These are phyloP conservation scores for Thuidium tamariscinum DNA, from an alignment of 225 moss, liverwort and hornwort species.

Conservation along the genomic window DNA sequence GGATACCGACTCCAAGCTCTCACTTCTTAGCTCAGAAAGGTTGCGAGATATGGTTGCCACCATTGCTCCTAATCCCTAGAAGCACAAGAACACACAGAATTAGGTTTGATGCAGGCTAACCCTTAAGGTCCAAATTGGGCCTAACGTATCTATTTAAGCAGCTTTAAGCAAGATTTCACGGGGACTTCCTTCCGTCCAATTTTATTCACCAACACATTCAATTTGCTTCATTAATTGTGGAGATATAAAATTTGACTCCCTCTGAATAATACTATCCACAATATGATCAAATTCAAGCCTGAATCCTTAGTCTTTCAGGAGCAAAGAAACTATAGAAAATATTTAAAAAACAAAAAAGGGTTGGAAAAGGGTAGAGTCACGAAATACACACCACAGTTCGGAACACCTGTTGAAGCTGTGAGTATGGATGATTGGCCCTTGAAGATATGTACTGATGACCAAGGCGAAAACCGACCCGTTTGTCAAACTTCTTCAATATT, in stretches of 20 bases:
- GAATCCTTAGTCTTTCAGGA: not conserved
- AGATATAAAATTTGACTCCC: not conserved
- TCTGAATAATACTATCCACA: not conserved
- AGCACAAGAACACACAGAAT: not conserved
- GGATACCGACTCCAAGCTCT: constrained; percentile 32
- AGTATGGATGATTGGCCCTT: constrained; percentile 93
- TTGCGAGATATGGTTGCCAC: constrained; percentile 60
- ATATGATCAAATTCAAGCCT: not conserved
- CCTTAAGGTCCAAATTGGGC: not conserved
- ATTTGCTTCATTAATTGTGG: not conserved
- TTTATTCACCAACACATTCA: not conserved
- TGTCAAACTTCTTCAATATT: constrained; percentile 95
- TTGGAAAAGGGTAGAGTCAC: not conserved
- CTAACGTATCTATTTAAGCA: not conserved
- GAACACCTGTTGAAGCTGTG: constrained; percentile 92
- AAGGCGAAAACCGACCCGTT: constrained; percentile 74
- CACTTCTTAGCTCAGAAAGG: constrained; percentile 30
- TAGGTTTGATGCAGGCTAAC: not conserved
- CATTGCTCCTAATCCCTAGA: constrained; percentile 57
- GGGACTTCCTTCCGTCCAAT: not conserved
- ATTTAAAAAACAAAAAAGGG: not conserved
- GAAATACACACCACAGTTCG: constrained; percentile 54
- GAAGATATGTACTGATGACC: constrained; percentile 82
- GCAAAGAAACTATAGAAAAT: not conserved
- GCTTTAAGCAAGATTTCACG: not conserved